These are phyloP conservation scores for Nicotiana attenuata DNA, from an alignment of 257 asterid species.

Conservation along the genomic window DNA sequence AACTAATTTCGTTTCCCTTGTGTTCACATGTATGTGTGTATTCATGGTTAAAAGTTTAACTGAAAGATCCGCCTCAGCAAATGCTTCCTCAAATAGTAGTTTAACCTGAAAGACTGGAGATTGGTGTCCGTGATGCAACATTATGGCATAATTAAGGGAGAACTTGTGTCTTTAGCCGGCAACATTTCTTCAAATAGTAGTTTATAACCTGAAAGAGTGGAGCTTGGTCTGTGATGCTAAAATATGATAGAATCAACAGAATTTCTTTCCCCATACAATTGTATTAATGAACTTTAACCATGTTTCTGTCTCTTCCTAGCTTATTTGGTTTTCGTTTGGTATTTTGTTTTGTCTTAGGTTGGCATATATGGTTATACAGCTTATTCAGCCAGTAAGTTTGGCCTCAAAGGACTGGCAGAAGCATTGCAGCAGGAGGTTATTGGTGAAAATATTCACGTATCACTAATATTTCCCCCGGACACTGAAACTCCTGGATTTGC, in stretches of 20 bases:
- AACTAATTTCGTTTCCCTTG: neutral
- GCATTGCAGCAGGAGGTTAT: slow-evolving; percentile 88
- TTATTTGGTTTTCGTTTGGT: slow-evolving; percentile 9
- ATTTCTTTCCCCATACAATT: neutral
- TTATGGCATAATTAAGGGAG: neutral
- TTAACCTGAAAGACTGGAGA: neutral
- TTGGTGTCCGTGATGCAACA: neutral
- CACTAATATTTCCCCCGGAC: slow-evolving; percentile 92
- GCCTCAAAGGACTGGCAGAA: slow-evolving; percentile 94
- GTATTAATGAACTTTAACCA: neutral
- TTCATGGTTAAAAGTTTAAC: neutral
- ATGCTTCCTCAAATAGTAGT: neutral
- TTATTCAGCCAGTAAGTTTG: slow-evolving; percentile 92
- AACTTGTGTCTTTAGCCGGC: neutral
- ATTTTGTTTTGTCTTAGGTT: slow-evolving; percentile 38
- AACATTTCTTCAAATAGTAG: neutral
- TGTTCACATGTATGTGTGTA: neutral
- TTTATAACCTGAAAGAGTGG: neutral
- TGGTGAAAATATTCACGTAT: slow-evolving; percentile 75
- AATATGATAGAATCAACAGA: neutral
- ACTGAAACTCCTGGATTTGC: slow-evolving; percentile 93
- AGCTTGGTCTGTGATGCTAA: neutral
- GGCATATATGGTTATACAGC: slow-evolving; percentile 96
- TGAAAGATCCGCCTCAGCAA: neutral
- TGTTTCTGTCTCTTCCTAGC: neutral